These are phyloP conservation scores for Lagerstroemia speciosa DNA, from an alignment of 345 rosid genomes.

Conservation along the genomic window DNA sequence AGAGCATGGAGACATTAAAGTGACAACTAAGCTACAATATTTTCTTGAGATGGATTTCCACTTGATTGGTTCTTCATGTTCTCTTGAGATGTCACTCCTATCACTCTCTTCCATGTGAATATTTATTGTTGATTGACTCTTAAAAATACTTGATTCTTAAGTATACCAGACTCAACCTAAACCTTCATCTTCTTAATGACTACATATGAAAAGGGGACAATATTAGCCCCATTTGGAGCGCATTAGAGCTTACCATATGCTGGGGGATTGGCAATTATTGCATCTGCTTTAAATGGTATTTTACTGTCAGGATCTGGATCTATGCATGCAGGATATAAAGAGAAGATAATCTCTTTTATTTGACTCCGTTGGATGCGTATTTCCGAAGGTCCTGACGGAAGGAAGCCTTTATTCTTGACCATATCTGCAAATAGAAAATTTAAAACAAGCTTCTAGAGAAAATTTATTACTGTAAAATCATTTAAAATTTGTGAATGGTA, in stretches of 20 bases:
- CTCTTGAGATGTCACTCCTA: too few relatives aligned
- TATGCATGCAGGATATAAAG: conserved; percentile 40
- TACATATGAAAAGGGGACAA: background rate
- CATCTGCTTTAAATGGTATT: conserved; percentile 29
- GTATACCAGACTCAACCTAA: background rate
- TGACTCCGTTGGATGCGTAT: conserved; percentile 44
- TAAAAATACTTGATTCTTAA: background rate
- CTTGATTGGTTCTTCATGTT: too few relatives aligned
- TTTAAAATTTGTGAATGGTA: background rate
- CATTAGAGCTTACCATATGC: conserved; percentile 30
- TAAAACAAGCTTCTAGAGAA: background rate
- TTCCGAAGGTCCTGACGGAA: conserved; percentile 53
- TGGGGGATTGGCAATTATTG: conserved; percentile 58
- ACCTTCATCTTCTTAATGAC: background rate
- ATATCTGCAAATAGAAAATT: conserved; percentile 29
- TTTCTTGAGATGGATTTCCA: too few relatives aligned
- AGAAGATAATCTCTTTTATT: conserved; percentile 37
- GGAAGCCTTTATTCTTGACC: conserved; percentile 61
- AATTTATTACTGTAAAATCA: background rate
- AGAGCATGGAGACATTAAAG: too few relatives aligned
- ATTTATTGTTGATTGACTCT: too few relatives aligned
- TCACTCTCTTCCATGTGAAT: too few relatives aligned
- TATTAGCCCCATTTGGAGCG: background rate
- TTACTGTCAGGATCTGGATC: conserved; percentile 31
- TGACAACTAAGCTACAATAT: too few relatives aligned